Percentiles rank a stretch among this genome's conserved stretches.
phyloP scores from a whole-genome alignment of 257 asterid genomes.

The Ballota nigra region DNA sequence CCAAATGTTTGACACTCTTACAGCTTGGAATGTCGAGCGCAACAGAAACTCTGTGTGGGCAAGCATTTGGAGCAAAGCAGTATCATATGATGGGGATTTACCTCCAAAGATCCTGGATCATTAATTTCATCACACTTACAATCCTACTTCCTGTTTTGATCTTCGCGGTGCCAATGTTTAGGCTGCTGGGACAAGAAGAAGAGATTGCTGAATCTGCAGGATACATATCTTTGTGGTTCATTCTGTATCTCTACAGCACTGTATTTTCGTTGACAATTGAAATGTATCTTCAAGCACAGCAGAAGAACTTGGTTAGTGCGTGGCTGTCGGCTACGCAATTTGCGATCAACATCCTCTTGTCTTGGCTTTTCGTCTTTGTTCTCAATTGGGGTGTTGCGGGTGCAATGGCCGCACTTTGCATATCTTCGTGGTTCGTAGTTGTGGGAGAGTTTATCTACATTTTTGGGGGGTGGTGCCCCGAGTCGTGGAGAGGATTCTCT shows the following conservation, averaged over 20 bases:
- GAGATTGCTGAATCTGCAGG: constrained; percentile 24
- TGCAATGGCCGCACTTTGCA: constrained; percentile 28
- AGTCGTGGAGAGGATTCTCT: constrained; percentile 53
- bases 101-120: constrained; percentile 51
- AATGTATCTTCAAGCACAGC: constrained; percentile 62
- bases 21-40: too few relatives aligned
- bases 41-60: too few relatives aligned
- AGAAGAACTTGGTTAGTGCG: constrained; percentile 45
- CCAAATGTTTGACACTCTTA: too few relatives aligned
- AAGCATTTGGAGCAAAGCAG: constrained; percentile 54
- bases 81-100: constrained; percentile 40
- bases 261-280: constrained; percentile 48
- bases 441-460: constrained; percentile 46
- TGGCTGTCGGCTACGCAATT: constrained; percentile 41
- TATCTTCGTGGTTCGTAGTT: constrained; percentile 46
- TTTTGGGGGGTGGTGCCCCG: constrained; percentile 65
- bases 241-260: constrained; percentile 19
- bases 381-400: constrained; percentile 45
- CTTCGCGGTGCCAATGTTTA: constrained; percentile 37
- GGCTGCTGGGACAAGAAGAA: constrained; percentile 19
- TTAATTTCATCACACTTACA: too few relatives aligned
- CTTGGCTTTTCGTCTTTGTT: constrained; percentile 45
- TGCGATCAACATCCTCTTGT: constrained; percentile 40
- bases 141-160: constrained; percentile 40
- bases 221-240: constrained; percentile 8